A percentile compares a stretch with the other conserved stretches of the same genome.
Conservation (phyloP, 106 monocot genomes). For the Narthecium ossifragum region DNA sequence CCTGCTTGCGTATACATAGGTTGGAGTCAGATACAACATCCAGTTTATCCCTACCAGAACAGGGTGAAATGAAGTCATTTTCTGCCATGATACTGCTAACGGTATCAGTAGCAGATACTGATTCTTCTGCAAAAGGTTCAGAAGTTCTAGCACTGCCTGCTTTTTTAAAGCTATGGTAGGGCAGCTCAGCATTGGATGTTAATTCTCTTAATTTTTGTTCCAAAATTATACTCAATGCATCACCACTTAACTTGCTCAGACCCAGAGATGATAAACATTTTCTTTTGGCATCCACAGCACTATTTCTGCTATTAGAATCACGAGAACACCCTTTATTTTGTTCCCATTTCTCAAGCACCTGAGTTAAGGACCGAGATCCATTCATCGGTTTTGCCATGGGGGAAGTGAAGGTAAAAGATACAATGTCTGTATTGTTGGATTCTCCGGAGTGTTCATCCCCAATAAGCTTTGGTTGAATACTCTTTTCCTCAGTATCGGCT, state of each 20-base stretch:
- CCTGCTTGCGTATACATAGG: too few relatives aligned
- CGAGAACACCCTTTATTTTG: conserved; percentile 14
- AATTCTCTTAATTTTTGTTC: conserved; percentile 85
- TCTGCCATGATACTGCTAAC: too few relatives aligned
- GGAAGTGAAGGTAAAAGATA: conserved; percentile 68
- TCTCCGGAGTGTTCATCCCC: conserved; percentile 36
- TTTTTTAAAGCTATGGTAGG: conserved; percentile 22
- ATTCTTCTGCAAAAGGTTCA: conserved; percentile 20
- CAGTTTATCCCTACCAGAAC: conserved; percentile 14
- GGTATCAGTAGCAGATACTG: conserved; percentile 16
- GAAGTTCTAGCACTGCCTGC: conserved; percentile 17
- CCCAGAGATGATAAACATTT: conserved; percentile 20
- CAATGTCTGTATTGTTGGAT: conserved; percentile 40
- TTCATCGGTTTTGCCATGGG: conserved; percentile 33
- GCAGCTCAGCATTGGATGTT: conserved; percentile 31
- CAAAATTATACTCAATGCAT: conserved; percentile 67
- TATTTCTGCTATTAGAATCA: conserved; percentile 16
- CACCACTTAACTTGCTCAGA: conserved; percentile 47
- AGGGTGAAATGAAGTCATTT: too few relatives aligned
- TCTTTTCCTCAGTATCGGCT: conserved; percentile 17
- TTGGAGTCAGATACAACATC: conserved; percentile 4
- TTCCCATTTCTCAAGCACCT: conserved; percentile 22
- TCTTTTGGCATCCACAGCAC: conserved; percentile 2
- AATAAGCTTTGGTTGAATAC: conserved; percentile 30
- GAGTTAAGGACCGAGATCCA: conserved; percentile 7